phyloP scores from a whole-genome alignment of 179 eudicot genomes.

The Corrigiola litoralis region DNA sequence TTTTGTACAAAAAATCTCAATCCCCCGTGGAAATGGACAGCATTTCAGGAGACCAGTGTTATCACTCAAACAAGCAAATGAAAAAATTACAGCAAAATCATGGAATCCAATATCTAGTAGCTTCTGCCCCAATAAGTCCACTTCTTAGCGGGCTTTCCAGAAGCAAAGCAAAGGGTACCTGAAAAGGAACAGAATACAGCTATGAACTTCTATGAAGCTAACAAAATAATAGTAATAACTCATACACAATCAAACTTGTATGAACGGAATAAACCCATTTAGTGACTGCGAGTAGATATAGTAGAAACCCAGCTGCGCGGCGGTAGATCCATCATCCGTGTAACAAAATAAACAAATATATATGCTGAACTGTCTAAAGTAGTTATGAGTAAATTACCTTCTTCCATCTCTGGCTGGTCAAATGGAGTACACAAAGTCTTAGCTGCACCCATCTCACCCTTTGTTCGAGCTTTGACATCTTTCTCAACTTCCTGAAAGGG shows the following conservation, averaged over 20 bases:
- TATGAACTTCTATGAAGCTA: not conserved
- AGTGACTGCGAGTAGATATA: not conserved
- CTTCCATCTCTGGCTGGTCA: slow-evolving; percentile 78
- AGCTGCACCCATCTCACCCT: slow-evolving; percentile 93
- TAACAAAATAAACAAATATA: not conserved
- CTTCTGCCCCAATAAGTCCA: slow-evolving; percentile 99
- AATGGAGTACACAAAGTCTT: slow-evolving; percentile 89
- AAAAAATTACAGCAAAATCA: not conserved
- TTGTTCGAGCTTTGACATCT: slow-evolving; percentile 84
- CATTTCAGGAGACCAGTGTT: not conserved
- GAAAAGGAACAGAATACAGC: slow-evolving; percentile 10
- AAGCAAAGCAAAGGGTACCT: slow-evolving; percentile 93
- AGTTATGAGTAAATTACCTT: slow-evolving; percentile 46
- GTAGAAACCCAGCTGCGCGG: no score
- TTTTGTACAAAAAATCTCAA: not conserved
- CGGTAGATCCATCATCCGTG: not conserved
- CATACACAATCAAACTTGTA: not conserved
- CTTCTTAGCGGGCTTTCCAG: slow-evolving; percentile 90
- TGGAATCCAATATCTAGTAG: slow-evolving; percentile 48
- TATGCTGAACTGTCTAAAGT: not conserved
- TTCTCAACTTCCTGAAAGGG: slow-evolving; percentile 80
- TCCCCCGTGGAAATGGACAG: not conserved
- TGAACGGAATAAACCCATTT: not conserved
- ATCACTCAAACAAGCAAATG: not conserved
- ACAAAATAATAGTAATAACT: not conserved